Evolutionary conservation across 2,329 filamentous ascomycete species (phyloP).

Genomic region (Aspergillus texensis): DNA sequence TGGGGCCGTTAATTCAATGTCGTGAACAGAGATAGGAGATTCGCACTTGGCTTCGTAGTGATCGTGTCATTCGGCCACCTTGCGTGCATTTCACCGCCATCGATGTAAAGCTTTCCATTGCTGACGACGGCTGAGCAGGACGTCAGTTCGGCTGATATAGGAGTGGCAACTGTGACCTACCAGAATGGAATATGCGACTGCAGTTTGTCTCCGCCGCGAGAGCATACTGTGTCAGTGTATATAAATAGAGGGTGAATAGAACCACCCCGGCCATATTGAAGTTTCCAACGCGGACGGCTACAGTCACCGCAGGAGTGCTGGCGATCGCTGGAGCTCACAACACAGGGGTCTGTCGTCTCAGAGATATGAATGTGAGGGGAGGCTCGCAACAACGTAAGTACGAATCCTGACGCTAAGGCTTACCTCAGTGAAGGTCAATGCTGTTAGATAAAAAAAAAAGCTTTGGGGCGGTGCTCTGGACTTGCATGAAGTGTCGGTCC

Average conservation of each 20-base stretch:
- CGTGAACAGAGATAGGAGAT: not conserved
- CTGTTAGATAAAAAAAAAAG: not conserved
- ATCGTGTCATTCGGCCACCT: slow-evolving; percentile 1
- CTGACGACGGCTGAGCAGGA: slow-evolving; percentile 5
- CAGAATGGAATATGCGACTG: slow-evolving; percentile 5
- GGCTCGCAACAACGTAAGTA: not conserved
- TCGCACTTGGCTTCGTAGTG: slow-evolving; percentile 4
- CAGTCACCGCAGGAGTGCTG: not conserved
- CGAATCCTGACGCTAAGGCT: not conserved
- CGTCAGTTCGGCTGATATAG: not conserved
- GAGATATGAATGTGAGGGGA: not conserved
- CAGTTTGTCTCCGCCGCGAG: not conserved
- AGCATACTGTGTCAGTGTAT: not conserved
- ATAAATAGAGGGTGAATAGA: not conserved
- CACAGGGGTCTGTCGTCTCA: not conserved
- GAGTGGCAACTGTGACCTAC: not conserved
- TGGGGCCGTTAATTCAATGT: not conserved
- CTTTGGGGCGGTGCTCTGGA: not conserved
- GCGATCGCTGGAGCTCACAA: not conserved
- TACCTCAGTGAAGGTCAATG: not conserved
- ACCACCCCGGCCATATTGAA: not conserved
- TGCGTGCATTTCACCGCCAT: slow-evolving; percentile 10
- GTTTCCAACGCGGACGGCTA: not conserved
- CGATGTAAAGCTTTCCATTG: slow-evolving; percentile 12
- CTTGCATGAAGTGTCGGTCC: not conserved